These are phyloP conservation scores for Dryas alaskensis DNA, from an alignment of 306 rosid species.

Conservation along the genomic window DNA sequence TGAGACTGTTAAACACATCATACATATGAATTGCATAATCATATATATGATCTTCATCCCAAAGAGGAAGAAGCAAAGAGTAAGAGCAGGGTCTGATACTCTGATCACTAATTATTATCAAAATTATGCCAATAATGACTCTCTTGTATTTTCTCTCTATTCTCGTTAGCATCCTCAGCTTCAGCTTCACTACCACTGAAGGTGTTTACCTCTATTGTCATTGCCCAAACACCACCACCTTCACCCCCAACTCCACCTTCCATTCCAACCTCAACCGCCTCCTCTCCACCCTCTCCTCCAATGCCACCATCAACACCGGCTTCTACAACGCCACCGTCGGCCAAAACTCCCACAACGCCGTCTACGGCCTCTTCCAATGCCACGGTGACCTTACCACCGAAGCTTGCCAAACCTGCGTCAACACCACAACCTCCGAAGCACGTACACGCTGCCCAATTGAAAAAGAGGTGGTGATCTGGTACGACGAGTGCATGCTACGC, in stretches of 20 bases:
- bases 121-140: too few relatives aligned
- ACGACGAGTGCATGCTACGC: slow-evolving; percentile 46
- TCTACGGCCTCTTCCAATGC: slow-evolving; percentile 54
- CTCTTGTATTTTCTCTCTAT: too few relatives aligned
- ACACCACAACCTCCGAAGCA: slow-evolving; percentile 30
- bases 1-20: too few relatives aligned
- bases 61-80: too few relatives aligned
- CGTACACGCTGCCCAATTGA: slow-evolving; percentile 35
- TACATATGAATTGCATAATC: too few relatives aligned
- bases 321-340: slow-evolving; percentile 24
- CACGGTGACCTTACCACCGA: slow-evolving; percentile 43
- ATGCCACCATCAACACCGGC: neutral
- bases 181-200: neutral
- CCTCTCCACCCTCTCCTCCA: slow-evolving; percentile 18
- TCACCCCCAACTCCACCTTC: slow-evolving; percentile 39
- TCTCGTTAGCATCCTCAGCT: neutral
- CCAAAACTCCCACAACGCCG: neutral
- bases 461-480: slow-evolving; percentile 48
- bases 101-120: too few relatives aligned
- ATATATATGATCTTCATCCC: too few relatives aligned
- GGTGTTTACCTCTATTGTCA: neutral
- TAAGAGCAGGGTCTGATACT: too few relatives aligned
- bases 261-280: slow-evolving; percentile 28
- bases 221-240: slow-evolving; percentile 32
- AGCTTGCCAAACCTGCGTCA: slow-evolving; percentile 39